Evolutionary conservation across 306 rosid genomes (phyloP).

Genomic region (Fragaria vesca): DNA sequence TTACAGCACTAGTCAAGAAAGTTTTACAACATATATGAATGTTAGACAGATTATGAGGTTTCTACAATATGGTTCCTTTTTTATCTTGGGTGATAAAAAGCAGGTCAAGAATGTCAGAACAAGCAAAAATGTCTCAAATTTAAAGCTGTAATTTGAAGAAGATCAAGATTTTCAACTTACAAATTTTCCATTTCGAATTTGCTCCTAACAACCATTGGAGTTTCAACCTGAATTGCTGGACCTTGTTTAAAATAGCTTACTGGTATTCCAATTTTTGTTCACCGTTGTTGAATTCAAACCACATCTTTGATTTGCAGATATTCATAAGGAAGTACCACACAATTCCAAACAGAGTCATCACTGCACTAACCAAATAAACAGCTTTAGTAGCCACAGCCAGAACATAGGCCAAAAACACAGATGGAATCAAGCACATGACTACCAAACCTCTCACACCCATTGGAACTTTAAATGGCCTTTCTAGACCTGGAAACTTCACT

Average conservation of each 20-base stretch:
- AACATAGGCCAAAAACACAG: slow-evolving; percentile 57
- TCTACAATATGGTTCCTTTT: too few species aligned
- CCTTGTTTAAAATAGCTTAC: neutral
- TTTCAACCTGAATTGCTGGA: too few species aligned
- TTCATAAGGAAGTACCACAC: slow-evolving; percentile 39
- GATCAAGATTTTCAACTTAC: too few species aligned
- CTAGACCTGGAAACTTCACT: slow-evolving; percentile 43
- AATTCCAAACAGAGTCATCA: slow-evolving; percentile 31
- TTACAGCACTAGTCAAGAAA: too few species aligned
- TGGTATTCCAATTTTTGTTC: slow-evolving; percentile 8
- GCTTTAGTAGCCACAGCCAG: slow-evolving; percentile 50
- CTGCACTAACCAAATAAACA: slow-evolving; percentile 47
- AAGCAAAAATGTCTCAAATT: too few species aligned
- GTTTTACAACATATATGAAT: too few species aligned
- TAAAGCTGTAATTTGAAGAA: too few species aligned
- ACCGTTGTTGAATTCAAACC: slow-evolving; percentile 25
- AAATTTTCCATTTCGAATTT: too few species aligned
- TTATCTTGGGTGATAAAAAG: too few species aligned
- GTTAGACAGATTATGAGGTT: too few species aligned
- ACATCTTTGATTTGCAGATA: slow-evolving; percentile 30
- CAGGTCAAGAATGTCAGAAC: too few species aligned
- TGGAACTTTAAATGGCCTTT: slow-evolving; percentile 69
- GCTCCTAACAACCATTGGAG: too few species aligned
- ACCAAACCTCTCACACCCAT: slow-evolving; percentile 41
- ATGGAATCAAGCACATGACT: slow-evolving; percentile 68